Evolutionary conservation across 768 basidiomycete species (phyloP), one percentile per base, ranked within the genome.

Genomic region (Saitozyma podzolica): DNA sequence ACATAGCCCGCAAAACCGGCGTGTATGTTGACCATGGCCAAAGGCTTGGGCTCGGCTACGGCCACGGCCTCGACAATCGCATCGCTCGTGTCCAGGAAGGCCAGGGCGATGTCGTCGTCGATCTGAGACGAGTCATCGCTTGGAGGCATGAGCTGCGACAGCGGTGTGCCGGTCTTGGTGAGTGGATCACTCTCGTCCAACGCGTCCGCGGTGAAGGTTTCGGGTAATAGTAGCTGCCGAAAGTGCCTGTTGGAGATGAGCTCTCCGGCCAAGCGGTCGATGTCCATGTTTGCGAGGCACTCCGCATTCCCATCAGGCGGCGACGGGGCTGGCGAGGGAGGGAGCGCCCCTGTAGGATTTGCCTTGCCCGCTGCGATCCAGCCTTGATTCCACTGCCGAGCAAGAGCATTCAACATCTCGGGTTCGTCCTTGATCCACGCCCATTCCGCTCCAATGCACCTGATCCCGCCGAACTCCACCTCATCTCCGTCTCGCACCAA

Each of bases 1-100:
- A 73, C 55, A 29, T 66, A 57, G 47, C 67, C 62, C 16, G 58
- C 54, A 50, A 65, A 75, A 9, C 69, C 74, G 9, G 65, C 59
- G 58, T 71, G 63, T 37, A 75, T 56, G 10, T 58, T 65, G 16
- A 59, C 65, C 6, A 65, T 59, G 39, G 61, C 47, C 41, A 60
- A 56, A 8, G 29, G 29, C 29, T 29, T 29, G 29, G 29, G 29
- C 29, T 29, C 29, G 29, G 29, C 29, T 17, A 47, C 45, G 45
- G 51, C n/a, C 20, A 14, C 10, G 20, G 51, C 7, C 8, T 10
- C 17, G 16, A 52, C 20, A 19, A 52, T 11, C 3, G 11, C 51
- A 29, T 11, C 13, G 4, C 20, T 19, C 20, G 37, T 16, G 17
- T 52, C 13, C 13, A 29, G 8, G 45, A 11, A 47, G 54, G 54